Evolutionary conservation across 73 alveolate genomes (phyloP).

Genomic region (Tetrahymena malaccensis): DNA sequence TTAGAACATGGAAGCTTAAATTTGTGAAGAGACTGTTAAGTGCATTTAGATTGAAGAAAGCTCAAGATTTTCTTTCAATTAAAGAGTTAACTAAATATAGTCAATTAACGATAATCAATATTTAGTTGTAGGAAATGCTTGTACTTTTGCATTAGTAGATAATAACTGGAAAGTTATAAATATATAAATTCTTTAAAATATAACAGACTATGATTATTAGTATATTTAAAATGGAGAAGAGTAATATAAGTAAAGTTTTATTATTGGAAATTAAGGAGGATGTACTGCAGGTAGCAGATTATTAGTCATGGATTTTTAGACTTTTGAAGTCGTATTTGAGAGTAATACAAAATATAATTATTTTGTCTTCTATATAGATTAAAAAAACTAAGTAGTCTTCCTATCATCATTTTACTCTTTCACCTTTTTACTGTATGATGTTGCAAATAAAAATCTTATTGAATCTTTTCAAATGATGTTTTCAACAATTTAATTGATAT

Average conservation of each 20-base stretch:
- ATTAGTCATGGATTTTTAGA: background rate
- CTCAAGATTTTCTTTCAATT: too few species aligned
- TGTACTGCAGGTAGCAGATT: background rate
- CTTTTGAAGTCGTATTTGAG: background rate
- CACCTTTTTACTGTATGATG: background rate
- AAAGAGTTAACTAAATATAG: too few species aligned
- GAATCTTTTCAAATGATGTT: too few species aligned
- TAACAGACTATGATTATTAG: background rate
- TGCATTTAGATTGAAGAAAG: background rate
- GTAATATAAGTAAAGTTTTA: background rate
- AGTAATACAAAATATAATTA: background rate
- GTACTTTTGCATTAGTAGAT: background rate
- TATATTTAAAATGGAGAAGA: background rate
- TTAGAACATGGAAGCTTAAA: background rate
- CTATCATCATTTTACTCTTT: background rate
- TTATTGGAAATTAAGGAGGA: background rate
- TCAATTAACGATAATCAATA: background rate
- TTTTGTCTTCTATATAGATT: background rate
- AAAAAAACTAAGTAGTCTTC: too few species aligned
- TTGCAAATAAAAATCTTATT: too few species aligned
- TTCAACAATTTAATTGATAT: too few species aligned
- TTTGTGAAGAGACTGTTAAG: background rate
- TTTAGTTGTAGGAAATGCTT: background rate
- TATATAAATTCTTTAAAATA: too few species aligned
- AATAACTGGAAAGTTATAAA: background rate